phyloP scores from a whole-genome alignment of 805 yeast species.

The Metschnikowia noctiluminum region DNA sequence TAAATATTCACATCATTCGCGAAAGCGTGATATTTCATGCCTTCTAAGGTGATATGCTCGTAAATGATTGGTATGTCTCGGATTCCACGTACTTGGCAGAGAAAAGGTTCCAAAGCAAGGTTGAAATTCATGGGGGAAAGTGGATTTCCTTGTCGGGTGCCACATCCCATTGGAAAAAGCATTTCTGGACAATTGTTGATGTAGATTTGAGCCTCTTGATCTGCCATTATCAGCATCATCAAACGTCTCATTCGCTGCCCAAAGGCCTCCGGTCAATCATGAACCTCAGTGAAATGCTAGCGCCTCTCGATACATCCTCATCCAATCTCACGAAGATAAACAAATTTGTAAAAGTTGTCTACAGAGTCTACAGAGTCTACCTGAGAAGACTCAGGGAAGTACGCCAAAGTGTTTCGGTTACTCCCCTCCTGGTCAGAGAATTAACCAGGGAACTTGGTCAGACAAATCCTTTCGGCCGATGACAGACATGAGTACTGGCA shows the following conservation, averaged over 20 bases:
- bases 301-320: no score
- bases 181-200: background rate
- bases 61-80: background rate
- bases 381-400: no score
- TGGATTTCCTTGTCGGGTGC: constrained; percentile 8
- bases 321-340: no score
- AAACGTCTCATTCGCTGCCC: background rate
- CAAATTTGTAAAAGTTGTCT: no score
- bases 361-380: no score
- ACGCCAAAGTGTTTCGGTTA: no score
- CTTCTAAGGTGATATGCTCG: background rate
- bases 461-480: no score
- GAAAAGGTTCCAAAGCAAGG: constrained; percentile 6
- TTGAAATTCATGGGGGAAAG: constrained; percentile 5
- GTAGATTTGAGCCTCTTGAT: background rate
- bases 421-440: no score
- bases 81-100: background rate
- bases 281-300: no score
- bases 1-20: constrained; percentile 6
- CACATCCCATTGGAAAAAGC: background rate
- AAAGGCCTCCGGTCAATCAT: no score
- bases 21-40: constrained; percentile 7
- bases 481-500: no score
- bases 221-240: background rate
- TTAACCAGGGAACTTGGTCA: no score